Conservation (phyloP, 2,329 filamentous ascomycete species). For the Didymella glomerata region DNA sequence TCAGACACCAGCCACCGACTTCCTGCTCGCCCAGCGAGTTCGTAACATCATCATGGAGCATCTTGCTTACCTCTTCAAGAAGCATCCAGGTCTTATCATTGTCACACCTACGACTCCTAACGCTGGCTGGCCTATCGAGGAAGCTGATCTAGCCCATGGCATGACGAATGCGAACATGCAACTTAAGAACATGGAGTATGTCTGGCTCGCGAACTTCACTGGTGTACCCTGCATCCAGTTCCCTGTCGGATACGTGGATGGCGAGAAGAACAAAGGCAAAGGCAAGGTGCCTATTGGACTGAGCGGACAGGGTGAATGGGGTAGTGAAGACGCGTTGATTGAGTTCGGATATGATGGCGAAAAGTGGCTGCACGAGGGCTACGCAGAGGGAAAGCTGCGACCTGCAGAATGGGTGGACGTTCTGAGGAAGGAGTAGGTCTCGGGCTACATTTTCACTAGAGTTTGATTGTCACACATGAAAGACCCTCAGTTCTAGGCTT, state of each 20-base stretch:
- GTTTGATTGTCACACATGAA: background rate
- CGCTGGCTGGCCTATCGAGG: conserved; percentile 76
- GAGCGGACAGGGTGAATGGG: conserved; percentile 66
- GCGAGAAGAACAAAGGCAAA: conserved; percentile 58
- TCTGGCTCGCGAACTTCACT: conserved; percentile 83
- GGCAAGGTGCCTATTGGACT: conserved; percentile 65
- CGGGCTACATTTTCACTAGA: background rate
- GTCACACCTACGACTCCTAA: conserved; percentile 80
- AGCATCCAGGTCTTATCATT: conserved; percentile 78
- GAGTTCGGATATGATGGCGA: conserved; percentile 63
- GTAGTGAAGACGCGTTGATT: conserved; percentile 61
- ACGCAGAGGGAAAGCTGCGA: conserved; percentile 46
- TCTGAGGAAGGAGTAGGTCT: conserved; percentile 27
- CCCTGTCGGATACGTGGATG: conserved; percentile 76
- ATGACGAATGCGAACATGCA: conserved; percentile 76
- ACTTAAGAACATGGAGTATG: conserved; percentile 83
- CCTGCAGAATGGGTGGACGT: conserved; percentile 54
- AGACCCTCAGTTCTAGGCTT: too few relatives aligned
- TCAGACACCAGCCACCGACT: conserved; percentile 73
- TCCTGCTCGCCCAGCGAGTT: conserved; percentile 75
- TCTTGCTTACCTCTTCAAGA: conserved; percentile 73
- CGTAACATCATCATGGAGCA: conserved; percentile 82
- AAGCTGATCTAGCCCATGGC: conserved; percentile 69
- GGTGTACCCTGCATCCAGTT: conserved; percentile 79
- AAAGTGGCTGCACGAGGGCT: conserved; percentile 53